phyloP scores from a whole-genome alignment of 345 rosid species.

The Syzygium oleosum region DNA sequence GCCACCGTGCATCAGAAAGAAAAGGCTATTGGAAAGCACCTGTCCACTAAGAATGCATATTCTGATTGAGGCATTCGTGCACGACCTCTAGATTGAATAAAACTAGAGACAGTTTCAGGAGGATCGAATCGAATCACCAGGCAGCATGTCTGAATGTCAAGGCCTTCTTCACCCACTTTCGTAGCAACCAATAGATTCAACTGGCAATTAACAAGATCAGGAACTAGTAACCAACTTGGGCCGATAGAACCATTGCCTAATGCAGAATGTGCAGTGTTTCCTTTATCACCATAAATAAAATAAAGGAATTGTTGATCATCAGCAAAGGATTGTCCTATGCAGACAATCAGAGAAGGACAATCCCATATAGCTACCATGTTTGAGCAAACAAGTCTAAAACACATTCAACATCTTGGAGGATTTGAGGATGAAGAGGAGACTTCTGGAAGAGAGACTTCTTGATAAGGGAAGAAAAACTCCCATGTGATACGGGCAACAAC shows the following conservation, averaged over 20 bases:
- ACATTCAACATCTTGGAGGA: neutral
- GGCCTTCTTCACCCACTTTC: slow-evolving; percentile 98
- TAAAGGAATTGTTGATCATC: neutral
- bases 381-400: neutral
- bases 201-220: slow-evolving; percentile 31
- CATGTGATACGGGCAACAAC: neutral
- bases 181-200: slow-evolving; percentile 93
- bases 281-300: neutral
- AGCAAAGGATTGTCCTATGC: neutral
- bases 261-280: neutral
- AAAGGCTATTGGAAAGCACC: slow-evolving; percentile 32
- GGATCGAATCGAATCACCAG: slow-evolving; percentile 93
- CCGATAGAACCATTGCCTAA: neutral
- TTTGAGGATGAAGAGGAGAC: neutral
- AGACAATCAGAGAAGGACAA: neutral
- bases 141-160: slow-evolving; percentile 94
- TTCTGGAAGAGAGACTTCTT: neutral
- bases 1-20: neutral
- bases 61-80: slow-evolving; percentile 94
- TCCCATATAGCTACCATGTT: neutral
- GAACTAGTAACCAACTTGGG: neutral
- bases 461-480: neutral
- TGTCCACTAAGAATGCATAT: slow-evolving; percentile 88
- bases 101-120: slow-evolving; percentile 93
- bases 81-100: slow-evolving; percentile 98